These are phyloP conservation scores for Olyra latifolia DNA, from an alignment of 176 grass and related monocot genomes.

Conservation along the genomic window DNA sequence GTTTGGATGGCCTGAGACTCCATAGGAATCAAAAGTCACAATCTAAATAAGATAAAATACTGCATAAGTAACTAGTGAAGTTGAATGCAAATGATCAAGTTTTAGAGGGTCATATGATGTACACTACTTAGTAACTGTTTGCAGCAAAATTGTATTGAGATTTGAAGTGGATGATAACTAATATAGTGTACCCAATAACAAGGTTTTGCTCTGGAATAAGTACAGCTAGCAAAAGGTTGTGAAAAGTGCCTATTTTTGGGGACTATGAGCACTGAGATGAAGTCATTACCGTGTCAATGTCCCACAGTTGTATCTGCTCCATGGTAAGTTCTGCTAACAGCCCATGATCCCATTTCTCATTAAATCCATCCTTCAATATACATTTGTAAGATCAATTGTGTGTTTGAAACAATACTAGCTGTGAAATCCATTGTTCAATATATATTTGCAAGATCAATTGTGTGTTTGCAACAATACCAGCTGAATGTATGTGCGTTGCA, in stretches of 20 bases:
- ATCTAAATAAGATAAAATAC: constrained; percentile 44
- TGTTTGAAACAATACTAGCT: constrained; percentile 13
- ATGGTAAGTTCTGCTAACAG: constrained; percentile 60
- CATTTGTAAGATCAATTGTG: neutral
- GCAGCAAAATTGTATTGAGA: neutral
- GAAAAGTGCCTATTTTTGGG: neutral
- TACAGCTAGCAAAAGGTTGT: neutral
- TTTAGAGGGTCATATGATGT: neutral
- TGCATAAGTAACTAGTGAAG: neutral
- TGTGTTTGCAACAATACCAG: too few species aligned
- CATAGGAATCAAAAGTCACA: constrained; percentile 77
- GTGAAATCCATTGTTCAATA: too few species aligned
- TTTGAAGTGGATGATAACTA: neutral
- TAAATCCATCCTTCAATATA: constrained; percentile 76
- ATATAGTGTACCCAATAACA: neutral
- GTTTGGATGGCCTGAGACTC: constrained; percentile 89
- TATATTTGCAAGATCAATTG: too few species aligned
- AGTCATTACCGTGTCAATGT: constrained; percentile 70
- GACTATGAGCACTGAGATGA: neutral
- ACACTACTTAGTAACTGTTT: neutral
- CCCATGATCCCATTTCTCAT: constrained; percentile 71
- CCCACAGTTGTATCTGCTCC: constrained; percentile 50
- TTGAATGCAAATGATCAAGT: neutral
- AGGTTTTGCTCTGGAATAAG: neutral
- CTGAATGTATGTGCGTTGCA: too few species aligned